phyloP scores from a whole-genome alignment of 2,329 filamentous ascomycete species.

The Calonectria pauciramosa region DNA sequence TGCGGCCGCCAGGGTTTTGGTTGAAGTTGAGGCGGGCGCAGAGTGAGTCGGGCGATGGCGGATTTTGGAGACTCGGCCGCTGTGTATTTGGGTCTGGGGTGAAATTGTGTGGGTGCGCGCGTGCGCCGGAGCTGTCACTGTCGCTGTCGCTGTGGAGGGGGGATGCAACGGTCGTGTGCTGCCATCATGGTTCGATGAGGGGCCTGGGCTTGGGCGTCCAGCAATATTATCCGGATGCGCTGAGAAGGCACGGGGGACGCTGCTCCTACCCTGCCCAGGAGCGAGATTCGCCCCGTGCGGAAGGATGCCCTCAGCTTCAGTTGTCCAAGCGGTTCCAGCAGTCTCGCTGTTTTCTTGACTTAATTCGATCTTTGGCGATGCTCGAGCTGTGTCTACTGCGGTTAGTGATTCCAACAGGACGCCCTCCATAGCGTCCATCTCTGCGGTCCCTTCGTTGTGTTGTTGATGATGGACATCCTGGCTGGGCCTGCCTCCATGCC shows the following conservation, averaged over 20 bases:
- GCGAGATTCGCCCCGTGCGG: slow-evolving; percentile 38
- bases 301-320: slow-evolving; percentile 30
- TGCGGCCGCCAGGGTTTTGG: slow-evolving; percentile 24
- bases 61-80: slow-evolving; percentile 45
- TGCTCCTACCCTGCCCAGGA: slow-evolving; percentile 38
- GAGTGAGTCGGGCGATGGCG: slow-evolving; percentile 40
- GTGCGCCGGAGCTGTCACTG: background rate
- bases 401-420: slow-evolving; percentile 22
- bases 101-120: slow-evolving; percentile 23
- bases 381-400: slow-evolving; percentile 23
- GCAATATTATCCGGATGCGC: slow-evolving; percentile 26
- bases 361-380: background rate
- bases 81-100: slow-evolving; percentile 33
- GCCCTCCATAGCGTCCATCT: slow-evolving; percentile 23
- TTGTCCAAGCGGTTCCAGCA: background rate
- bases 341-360: background rate
- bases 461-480: background rate
- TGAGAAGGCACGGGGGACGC: slow-evolving; percentile 37
- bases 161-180: slow-evolving; percentile 12
- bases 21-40: slow-evolving; percentile 36
- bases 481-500: slow-evolving; percentile 1
- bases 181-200: slow-evolving; percentile 33
- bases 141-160: background rate
- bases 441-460: background rate
- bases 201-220: slow-evolving; percentile 25